Percentiles rank a stretch among this genome's conserved stretches.
phyloP scores from a whole-genome alignment of 495 filamentous ascomycete genomes.

The Penicillium canariense region DNA sequence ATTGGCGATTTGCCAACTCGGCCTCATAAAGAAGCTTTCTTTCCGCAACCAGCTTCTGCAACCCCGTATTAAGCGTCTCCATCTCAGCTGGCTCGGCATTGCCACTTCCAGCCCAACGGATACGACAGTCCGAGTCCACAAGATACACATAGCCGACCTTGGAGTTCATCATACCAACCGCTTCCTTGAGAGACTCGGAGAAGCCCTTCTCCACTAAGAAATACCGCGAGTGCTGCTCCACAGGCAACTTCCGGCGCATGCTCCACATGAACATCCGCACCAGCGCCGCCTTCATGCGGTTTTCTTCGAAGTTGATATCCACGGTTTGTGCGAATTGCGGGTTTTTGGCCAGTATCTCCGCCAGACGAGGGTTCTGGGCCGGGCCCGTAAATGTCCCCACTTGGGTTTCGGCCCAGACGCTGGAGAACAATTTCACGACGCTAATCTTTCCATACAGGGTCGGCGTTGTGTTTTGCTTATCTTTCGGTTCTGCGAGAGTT shows the following conservation, averaged over 20 bases:
- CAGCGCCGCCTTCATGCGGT: slow-evolving; percentile 69
- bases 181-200: slow-evolving; percentile 66
- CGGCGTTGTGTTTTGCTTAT: slow-evolving; percentile 65
- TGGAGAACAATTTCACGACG: slow-evolving; percentile 77
- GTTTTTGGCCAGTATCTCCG: slow-evolving; percentile 46
- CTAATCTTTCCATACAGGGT: slow-evolving; percentile 67
- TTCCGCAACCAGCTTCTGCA: slow-evolving; percentile 67
- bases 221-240: slow-evolving; percentile 67
- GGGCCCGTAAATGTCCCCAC: slow-evolving; percentile 63
- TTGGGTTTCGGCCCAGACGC: slow-evolving; percentile 81
- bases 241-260: slow-evolving; percentile 54
- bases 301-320: slow-evolving; percentile 84
- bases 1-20: not conserved
- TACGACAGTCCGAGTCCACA: slow-evolving; percentile 80
- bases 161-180: slow-evolving; percentile 77
- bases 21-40: slow-evolving; percentile 26
- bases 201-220: slow-evolving; percentile 82
- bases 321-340: slow-evolving; percentile 60
- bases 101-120: slow-evolving; percentile 95
- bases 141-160: slow-evolving; percentile 96
- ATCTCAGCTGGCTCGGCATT: slow-evolving; percentile 65
- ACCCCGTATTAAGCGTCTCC: slow-evolving; percentile 65
- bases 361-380: slow-evolving; percentile 63
- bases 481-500: slow-evolving; percentile 58
- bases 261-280: slow-evolving; percentile 65